Conservation (phyloP, 768 basidiomycete species). For the Leucosporidium yakuticum region DNA sequence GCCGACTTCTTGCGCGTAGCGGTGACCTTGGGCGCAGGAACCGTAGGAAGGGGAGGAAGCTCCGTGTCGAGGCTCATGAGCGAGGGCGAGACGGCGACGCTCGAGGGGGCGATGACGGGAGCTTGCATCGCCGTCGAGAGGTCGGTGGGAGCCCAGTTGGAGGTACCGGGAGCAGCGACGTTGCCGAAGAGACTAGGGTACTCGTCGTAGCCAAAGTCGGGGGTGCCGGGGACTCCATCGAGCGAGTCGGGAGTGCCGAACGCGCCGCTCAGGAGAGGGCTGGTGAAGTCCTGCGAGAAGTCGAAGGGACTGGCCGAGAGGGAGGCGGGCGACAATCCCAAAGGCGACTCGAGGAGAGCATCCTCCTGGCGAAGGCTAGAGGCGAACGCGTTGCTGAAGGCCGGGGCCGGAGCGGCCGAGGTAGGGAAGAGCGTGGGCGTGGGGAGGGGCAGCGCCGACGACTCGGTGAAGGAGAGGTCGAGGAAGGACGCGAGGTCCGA, state of each 20-base stretch:
- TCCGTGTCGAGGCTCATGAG: constrained; percentile 1
- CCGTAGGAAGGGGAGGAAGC: constrained; percentile 5
- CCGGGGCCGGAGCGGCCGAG: background rate
- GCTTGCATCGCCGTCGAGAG: background rate
- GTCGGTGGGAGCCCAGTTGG: background rate
- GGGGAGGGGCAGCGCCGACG: constrained; percentile 1
- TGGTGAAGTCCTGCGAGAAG: constrained; percentile 6
- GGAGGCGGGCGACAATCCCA: constrained; percentile 29
- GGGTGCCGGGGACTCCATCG: constrained; percentile 9
- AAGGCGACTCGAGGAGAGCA: constrained; percentile 33
- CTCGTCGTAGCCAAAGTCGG: constrained; percentile 6
- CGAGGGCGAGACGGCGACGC: background rate
- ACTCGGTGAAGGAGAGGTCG: background rate
- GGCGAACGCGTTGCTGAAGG: constrained; percentile 11
- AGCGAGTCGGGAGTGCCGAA: constrained; percentile 2
- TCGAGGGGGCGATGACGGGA: background rate
- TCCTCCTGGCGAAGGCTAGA: constrained; percentile 26
- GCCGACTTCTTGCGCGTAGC: background rate
- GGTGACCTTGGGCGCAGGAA: background rate
- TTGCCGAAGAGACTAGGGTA: constrained; percentile 27
- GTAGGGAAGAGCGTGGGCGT: background rate
- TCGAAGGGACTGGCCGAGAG: constrained; percentile 30
- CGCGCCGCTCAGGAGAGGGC: constrained; percentile 6
- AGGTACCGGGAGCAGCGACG: background rate
- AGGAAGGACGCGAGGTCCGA: background rate